Base-by-base conservation (phyloP, 305 asterid genomes). In the Solanum aculeatissimum region DNA sequence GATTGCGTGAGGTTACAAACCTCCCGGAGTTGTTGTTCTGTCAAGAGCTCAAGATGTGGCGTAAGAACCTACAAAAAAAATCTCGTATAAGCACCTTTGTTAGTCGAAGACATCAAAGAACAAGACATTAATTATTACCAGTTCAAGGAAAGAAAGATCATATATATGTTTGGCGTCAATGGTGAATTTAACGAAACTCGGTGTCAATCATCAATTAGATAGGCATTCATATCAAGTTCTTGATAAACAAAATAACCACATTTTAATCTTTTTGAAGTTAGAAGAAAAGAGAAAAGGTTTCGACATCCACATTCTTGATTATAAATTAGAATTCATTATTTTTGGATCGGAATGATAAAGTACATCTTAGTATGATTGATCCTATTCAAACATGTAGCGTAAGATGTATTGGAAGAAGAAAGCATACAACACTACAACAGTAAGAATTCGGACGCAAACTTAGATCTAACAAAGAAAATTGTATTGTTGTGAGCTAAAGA, bases 41-140 rank as follows among this genome's bases (percentile, higher is more conserved):
- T 83, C 86, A 96, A 84, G 3, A 91, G 86, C 82, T 88, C 92
- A 29, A 95, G 86, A 85, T 92, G 91, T 43, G 97, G 97, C 42
- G 83, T 63, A 58, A 95, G 90, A 85, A 95, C 88, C 98, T 95
- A 94, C 78, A 83, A 55, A 38, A 21, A 25, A 42, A 60, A 79
- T 53, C 72, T 40, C 1, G 43, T 9, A 40, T 81, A n/a, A 23
- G 60, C 75, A 81, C 40, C 74, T 15, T 25, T 60, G 18, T 25
- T 14, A 62, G 7, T 14, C 15, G 10, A 35, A 79, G 62, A 79
- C 47, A 40, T 18, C 11, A 12, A 68, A 35, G 75, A 68, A 35
- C 51, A 45, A 45, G 45, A 77, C 3, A 77, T 49, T 47, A 47
- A 75, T 25, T 27, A 75, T 51, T 43, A 47, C 5, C 3, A 25